Evolutionary conservation across 1,284 basidiomycete genomes (phyloP).

Genomic region (Fomitopsis betulina): DNA sequence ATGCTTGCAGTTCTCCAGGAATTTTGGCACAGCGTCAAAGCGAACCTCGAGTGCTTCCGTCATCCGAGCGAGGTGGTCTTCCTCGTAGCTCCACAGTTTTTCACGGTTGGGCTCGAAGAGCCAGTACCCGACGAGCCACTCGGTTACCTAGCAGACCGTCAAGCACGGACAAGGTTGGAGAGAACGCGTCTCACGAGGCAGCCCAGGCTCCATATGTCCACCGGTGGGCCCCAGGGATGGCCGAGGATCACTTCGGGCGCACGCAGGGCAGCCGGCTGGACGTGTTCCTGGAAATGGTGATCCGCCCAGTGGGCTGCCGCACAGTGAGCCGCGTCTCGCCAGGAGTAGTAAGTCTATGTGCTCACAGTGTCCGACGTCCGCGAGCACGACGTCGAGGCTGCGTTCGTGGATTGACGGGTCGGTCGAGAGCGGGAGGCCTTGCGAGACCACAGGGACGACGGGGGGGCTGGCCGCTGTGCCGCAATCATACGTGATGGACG

Average conservation of each 20-base stretch:
- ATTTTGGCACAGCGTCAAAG: conserved; percentile 3
- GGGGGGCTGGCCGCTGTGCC: conserved; percentile 5
- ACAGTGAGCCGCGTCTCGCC: neutral
- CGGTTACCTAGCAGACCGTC: conserved; percentile 4
- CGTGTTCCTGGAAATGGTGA: conserved; percentile 13
- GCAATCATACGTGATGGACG: conserved; percentile 10
- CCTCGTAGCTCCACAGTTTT: conserved; percentile 7
- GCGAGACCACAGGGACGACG: conserved; percentile 9
- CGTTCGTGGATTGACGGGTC: conserved; percentile 3
- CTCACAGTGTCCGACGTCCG: conserved; percentile 1
- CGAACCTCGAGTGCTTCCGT: conserved; percentile 5
- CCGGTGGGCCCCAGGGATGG: conserved; percentile 23
- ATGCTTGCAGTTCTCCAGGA: conserved; percentile 5
- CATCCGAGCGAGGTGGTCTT: conserved; percentile 11
- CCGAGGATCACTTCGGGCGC: conserved; percentile 34
- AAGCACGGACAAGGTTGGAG: neutral
- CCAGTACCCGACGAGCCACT: conserved; percentile 10
- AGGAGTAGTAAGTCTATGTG: neutral
- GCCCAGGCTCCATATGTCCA: conserved; percentile 35
- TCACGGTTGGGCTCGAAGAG: conserved; percentile 7
- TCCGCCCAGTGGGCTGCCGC: conserved; percentile 10
- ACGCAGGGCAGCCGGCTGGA: conserved; percentile 30
- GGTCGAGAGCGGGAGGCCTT: conserved; percentile 5
- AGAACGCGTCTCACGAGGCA: conserved; percentile 23
- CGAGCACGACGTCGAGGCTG: conserved; percentile 5